Conservation (phyloP, 23 red algal species). For the Gracilariopsis chorda region DNA sequence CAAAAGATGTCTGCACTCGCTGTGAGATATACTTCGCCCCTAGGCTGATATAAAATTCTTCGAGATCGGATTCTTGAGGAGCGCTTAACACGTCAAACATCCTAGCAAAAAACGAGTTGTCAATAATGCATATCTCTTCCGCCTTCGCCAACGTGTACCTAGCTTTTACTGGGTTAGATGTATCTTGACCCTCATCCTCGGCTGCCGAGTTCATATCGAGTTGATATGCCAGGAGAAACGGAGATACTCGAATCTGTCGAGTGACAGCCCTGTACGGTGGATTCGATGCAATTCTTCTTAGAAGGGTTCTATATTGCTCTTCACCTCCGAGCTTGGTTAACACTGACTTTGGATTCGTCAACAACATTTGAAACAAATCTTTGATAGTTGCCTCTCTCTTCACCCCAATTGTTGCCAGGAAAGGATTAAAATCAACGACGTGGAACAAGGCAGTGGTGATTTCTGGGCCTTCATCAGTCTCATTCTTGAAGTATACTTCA, state of each 20-base stretch:
- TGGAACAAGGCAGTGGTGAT: background rate
- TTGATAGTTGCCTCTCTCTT: conserved; percentile 19
- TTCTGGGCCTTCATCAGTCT: background rate
- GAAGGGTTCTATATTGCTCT: conserved; percentile 1
- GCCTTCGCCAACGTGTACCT: conserved; percentile 37
- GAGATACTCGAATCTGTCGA: background rate
- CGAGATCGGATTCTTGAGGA: conserved; percentile 51
- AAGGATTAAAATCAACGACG: conserved; percentile 19
- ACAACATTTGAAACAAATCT: conserved; percentile 14
- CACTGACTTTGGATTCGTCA: conserved; percentile 19
- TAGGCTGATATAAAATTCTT: conserved; percentile 35
- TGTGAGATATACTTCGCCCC: conserved; percentile 41
- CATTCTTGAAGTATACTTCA: conserved; percentile 33
- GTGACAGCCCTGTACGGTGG: background rate
- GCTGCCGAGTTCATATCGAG: background rate
- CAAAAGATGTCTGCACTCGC: conserved; percentile 15
- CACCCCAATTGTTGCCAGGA: conserved; percentile 47
- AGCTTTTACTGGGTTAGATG: background rate
- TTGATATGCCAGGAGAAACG: conserved; percentile 35
- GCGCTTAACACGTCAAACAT: conserved; percentile 34
- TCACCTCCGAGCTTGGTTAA: conserved; percentile 32
- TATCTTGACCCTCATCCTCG: background rate
- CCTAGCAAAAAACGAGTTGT: conserved; percentile 32
- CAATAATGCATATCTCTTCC: conserved; percentile 53
- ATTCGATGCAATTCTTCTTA: conserved; percentile 29